These are phyloP conservation scores for Kodamaea fungicola DNA, from an alignment of 1,139 yeast genomes.

Conservation along the genomic window DNA sequence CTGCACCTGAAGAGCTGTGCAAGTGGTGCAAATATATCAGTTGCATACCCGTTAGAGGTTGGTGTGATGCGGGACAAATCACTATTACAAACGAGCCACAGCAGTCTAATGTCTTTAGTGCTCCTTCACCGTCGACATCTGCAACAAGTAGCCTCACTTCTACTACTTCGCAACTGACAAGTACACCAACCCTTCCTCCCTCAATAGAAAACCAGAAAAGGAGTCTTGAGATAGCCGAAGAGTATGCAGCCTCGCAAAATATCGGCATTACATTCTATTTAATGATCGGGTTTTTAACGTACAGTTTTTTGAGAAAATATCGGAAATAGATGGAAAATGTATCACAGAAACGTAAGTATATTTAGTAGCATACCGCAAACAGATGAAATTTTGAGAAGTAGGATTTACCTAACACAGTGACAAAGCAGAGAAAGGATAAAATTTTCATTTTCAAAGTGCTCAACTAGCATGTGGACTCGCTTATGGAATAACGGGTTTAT, in stretches of 20 bases:
- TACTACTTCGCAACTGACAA: conserved; percentile 3
- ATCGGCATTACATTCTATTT: conserved; percentile 16
- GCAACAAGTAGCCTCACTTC: conserved; percentile 1
- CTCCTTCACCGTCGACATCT: conserved; percentile 4
- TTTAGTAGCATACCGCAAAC: too few species aligned
- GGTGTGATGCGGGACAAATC: conserved; percentile 66
- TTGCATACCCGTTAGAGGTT: conserved; percentile 67
- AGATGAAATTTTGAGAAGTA: too few species aligned
- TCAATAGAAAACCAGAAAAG: neutral
- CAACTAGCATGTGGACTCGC: too few species aligned
- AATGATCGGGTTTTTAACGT: conserved; percentile 15
- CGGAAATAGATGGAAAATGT: conserved; percentile 1
- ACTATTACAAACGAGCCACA: conserved; percentile 16
- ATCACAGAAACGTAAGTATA: too few species aligned
- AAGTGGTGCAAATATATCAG: conserved; percentile 72
- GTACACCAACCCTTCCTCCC: conserved; percentile 8
- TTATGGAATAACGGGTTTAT: too few species aligned
- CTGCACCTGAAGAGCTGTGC: conserved; percentile 28
- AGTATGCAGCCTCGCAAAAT: conserved; percentile 8
- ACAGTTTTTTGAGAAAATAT: conserved; percentile 13
- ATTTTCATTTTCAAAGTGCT: too few species aligned
- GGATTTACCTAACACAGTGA: too few species aligned
- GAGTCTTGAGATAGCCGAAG: neutral
- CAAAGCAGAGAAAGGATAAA: too few species aligned
- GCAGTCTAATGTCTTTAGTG: conserved; percentile 6